Evolutionary conservation across 2,329 filamentous ascomycete species (phyloP).

Genomic region (Pleoardoris graminearum): DNA sequence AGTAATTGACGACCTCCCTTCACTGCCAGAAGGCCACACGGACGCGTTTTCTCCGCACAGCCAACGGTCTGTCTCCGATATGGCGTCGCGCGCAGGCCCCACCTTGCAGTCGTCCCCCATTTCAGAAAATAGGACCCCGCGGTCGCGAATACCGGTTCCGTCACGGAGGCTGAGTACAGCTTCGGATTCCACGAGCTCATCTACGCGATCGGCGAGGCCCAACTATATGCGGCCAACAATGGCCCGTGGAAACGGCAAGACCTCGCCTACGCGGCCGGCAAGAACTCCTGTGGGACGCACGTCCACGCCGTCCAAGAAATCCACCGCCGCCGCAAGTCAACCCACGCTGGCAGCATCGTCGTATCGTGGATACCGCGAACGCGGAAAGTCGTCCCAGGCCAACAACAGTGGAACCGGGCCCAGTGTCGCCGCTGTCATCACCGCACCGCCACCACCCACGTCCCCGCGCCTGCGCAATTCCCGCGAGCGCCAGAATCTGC

Average conservation of each 20-base stretch:
- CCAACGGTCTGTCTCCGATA: constrained; percentile 25
- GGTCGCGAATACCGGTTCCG: constrained; percentile 40
- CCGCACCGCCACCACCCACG: constrained; percentile 32
- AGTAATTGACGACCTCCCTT: constrained; percentile 9
- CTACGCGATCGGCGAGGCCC: constrained; percentile 38
- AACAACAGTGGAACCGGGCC: constrained; percentile 27
- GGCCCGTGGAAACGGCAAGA: constrained; percentile 21
- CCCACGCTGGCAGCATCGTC: constrained; percentile 31
- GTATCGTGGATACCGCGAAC: constrained; percentile 39
- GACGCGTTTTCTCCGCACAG: constrained; percentile 17
- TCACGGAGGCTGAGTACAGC: constrained; percentile 37
- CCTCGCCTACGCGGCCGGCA: constrained; percentile 32
- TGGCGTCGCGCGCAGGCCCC: constrained; percentile 18
- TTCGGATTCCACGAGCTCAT: constrained; percentile 43
- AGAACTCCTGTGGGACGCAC: constrained; percentile 19
- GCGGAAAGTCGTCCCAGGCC: constrained; percentile 35
- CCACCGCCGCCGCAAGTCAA: constrained; percentile 15
- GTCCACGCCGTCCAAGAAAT: constrained; percentile 10
- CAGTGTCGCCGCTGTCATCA: constrained; percentile 36
- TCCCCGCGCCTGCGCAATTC: constrained; percentile 43
- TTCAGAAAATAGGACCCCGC: constrained; percentile 18
- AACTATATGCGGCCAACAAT: constrained; percentile 14
- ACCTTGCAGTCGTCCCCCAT: constrained; percentile 16
- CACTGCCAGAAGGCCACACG: constrained; percentile 6
- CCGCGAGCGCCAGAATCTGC: constrained; percentile 36